phyloP scores from a whole-genome alignment of 2,329 filamentous ascomycete genomes.

The Calonectria hawksworthii region DNA sequence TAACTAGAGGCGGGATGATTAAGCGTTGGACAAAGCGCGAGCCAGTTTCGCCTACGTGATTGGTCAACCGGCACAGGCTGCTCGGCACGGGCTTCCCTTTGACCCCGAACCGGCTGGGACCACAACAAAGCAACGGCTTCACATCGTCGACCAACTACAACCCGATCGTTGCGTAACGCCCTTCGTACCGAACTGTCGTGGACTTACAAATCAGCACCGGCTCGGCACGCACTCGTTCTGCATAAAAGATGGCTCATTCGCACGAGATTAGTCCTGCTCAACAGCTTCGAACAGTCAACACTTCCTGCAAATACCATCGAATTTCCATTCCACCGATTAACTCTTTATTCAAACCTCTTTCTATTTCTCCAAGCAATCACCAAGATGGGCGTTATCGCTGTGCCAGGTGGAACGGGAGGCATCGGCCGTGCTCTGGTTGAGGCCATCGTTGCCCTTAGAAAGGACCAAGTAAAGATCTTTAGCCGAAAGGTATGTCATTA shows the following conservation, averaged over 20 bases:
- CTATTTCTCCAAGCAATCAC: neutral
- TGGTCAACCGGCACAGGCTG: neutral
- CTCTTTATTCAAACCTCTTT: neutral
- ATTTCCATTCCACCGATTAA: neutral
- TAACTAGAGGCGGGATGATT: neutral
- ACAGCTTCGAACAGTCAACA: neutral
- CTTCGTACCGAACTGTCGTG: neutral
- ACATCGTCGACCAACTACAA: neutral
- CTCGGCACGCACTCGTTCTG: neutral
- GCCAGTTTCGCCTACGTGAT: neutral
- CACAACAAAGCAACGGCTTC: neutral
- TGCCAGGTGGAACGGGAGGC: neutral
- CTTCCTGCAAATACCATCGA: neutral
- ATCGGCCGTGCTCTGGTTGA: conserved; percentile 12
- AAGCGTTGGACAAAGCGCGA: neutral
- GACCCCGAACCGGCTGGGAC: neutral
- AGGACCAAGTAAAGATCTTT: conserved; percentile 14
- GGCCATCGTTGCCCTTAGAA: neutral
- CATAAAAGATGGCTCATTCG: neutral
- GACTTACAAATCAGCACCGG: neutral
- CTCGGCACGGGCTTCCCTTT: neutral
- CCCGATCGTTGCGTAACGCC: neutral
- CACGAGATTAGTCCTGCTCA: neutral
- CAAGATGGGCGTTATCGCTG: neutral
- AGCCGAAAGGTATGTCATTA: neutral